phyloP scores from a whole-genome alignment of 441 rosid species.

The Croton laevigatus region DNA sequence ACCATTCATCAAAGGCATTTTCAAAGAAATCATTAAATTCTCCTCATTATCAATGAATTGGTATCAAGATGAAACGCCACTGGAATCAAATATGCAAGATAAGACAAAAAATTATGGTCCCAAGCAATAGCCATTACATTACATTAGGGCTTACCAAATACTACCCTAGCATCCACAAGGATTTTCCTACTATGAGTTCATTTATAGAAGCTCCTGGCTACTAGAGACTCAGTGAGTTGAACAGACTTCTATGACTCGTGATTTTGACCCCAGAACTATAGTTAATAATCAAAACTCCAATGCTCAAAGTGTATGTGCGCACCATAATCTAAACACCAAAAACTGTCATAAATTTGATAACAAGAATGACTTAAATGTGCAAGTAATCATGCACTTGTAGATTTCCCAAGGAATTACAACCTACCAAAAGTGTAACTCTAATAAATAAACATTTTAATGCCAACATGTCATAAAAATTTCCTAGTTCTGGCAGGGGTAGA shows the following conservation, averaged over 20 bases:
- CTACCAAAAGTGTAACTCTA: background rate
- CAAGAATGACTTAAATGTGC: background rate
- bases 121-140: too few relatives aligned
- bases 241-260: background rate
- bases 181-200: background rate
- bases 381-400: background rate
- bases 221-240: background rate
- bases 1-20: background rate
- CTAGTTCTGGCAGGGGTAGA: background rate
- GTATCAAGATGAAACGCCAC: background rate
- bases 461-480: background rate
- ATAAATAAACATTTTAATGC: slow-evolving; percentile 1
- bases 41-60: background rate
- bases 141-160: too few relatives aligned
- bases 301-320: background rate
- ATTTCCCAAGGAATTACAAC: background rate
- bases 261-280: background rate
- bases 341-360: background rate
- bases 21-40: background rate
- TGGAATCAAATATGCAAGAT: background rate
- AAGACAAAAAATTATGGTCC: background rate
- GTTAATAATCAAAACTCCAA: background rate
- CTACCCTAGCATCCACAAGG: too few relatives aligned
- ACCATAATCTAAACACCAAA: background rate
- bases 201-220: background rate